Evolutionary conservation across 1,139 yeast genomes (phyloP).

Genomic region (Hemisphaericaspora lyxosophila): DNA sequence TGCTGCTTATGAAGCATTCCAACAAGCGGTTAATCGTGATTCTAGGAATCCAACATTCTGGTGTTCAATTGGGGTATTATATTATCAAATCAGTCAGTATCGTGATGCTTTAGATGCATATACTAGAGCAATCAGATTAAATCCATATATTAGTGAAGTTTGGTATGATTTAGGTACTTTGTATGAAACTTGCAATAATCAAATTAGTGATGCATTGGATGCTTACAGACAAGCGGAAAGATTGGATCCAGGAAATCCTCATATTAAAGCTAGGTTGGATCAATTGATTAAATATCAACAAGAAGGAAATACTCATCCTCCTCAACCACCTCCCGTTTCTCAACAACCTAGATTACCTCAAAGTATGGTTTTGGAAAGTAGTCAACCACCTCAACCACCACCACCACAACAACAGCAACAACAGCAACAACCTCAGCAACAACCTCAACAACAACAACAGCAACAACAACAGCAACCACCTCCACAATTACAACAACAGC

Average conservation of each 20-base stretch:
- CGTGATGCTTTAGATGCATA: slow-evolving; percentile 97
- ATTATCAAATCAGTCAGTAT: slow-evolving; percentile 93
- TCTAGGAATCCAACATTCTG: slow-evolving; percentile 96
- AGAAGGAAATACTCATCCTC: slow-evolving; percentile 66
- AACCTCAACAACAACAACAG: slow-evolving; percentile 6
- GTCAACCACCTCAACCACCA: slow-evolving; percentile 31
- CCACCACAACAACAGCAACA: slow-evolving; percentile 20
- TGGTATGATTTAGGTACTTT: slow-evolving; percentile 98
- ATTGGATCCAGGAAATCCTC: slow-evolving; percentile 91
- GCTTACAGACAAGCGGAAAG: slow-evolving; percentile 96
- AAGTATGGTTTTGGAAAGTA: slow-evolving; percentile 57
- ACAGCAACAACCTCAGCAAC: slow-evolving; percentile 26
- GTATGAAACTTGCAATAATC: slow-evolving; percentile 96
- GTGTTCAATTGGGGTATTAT: slow-evolving; percentile 97
- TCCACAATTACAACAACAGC: slow-evolving; percentile 9
- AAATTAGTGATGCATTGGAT: slow-evolving; percentile 89
- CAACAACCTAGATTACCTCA: slow-evolving; percentile 60
- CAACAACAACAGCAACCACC: slow-evolving; percentile 12
- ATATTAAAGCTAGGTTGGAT: slow-evolving; percentile 87
- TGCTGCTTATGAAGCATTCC: slow-evolving; percentile 97
- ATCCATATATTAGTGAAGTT: slow-evolving; percentile 94
- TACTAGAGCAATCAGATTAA: slow-evolving; percentile 90
- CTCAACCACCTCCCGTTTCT: slow-evolving; percentile 67
- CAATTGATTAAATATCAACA: slow-evolving; percentile 76
- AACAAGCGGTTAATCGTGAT: slow-evolving; percentile 96